Conservation (phyloP, 768 basidiomycete genomes). For the Pisolithus orientalis region DNA sequence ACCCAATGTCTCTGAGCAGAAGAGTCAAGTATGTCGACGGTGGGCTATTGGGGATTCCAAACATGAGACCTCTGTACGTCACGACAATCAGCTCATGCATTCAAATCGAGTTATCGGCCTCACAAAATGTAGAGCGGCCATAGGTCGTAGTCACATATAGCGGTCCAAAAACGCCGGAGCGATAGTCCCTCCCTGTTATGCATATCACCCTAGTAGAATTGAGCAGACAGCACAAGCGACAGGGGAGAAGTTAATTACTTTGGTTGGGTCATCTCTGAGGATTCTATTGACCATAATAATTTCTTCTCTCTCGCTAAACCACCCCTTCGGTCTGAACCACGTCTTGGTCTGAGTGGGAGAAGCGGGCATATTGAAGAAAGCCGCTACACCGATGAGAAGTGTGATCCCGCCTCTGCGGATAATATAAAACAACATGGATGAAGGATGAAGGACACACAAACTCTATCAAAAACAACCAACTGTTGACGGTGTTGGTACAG, state of each 20-base stretch:
- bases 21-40: slow-evolving; percentile 55
- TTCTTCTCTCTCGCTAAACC: slow-evolving; percentile 60
- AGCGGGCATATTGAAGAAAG: slow-evolving; percentile 56
- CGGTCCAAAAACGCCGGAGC: slow-evolving; percentile 42
- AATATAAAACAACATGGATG: slow-evolving; percentile 26
- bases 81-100: not conserved
- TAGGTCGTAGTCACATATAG: slow-evolving; percentile 54
- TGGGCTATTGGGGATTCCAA: slow-evolving; percentile 42
- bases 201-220: slow-evolving; percentile 46
- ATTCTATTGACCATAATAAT: slow-evolving; percentile 53
- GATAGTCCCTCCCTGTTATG: slow-evolving; percentile 62
- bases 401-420: slow-evolving; percentile 39
- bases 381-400: slow-evolving; percentile 43
- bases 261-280: slow-evolving; percentile 59
- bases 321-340: slow-evolving; percentile 54
- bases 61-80: slow-evolving; percentile 40
- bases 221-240: not conserved
- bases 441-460: slow-evolving; percentile 30
- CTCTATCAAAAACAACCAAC: slow-evolving; percentile 59
- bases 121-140: slow-evolving; percentile 62
- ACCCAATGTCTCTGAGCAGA: slow-evolving; percentile 50
- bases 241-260: slow-evolving; percentile 25
- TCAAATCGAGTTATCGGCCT: not conserved
- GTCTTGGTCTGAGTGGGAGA: slow-evolving; percentile 54
- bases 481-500: slow-evolving; percentile 4